A percentile compares a stretch with the other conserved stretches of the same genome.
phyloP scores from a whole-genome alignment of 176 grass and related monocot species.

The Carex myosuroides region DNA sequence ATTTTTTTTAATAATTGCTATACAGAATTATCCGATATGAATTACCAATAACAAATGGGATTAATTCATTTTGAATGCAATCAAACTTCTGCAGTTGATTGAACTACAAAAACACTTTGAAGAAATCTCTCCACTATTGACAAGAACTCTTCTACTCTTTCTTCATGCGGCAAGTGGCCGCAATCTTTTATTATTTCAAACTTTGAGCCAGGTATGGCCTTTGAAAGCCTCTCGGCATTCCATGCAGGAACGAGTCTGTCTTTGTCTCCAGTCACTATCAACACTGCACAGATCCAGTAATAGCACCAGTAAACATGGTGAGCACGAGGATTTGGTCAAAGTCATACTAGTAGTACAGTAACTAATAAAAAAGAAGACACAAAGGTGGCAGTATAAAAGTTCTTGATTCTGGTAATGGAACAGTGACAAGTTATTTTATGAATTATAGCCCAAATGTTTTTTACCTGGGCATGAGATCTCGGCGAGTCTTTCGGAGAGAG shows the following conservation, averaged over 20 bases:
- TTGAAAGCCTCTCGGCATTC: constrained; percentile 64
- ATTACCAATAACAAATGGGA: not conserved
- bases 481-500: constrained; percentile 62
- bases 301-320: not conserved
- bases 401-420: not conserved
- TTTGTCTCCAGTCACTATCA: constrained; percentile 71
- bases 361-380: not conserved
- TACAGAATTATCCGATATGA: not conserved
- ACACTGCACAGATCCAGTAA: constrained; percentile 39
- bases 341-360: not conserved
- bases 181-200: constrained; percentile 75
- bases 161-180: constrained; percentile 90
- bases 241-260: constrained; percentile 75
- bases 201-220: constrained; percentile 39
- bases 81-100: not conserved
- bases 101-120: constrained; percentile 35
- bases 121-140: constrained; percentile 51
- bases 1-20: not conserved
- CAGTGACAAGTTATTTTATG: not conserved
- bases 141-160: constrained; percentile 67
- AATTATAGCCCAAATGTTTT: not conserved
- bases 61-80: not conserved
- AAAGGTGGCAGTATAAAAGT: not conserved
- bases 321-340: not conserved
- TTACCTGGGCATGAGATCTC: constrained; percentile 86